These are phyloP conservation scores for Clohesyomyces aquaticus DNA, from an alignment of 495 filamentous ascomycete genomes.

Conservation along the genomic window DNA sequence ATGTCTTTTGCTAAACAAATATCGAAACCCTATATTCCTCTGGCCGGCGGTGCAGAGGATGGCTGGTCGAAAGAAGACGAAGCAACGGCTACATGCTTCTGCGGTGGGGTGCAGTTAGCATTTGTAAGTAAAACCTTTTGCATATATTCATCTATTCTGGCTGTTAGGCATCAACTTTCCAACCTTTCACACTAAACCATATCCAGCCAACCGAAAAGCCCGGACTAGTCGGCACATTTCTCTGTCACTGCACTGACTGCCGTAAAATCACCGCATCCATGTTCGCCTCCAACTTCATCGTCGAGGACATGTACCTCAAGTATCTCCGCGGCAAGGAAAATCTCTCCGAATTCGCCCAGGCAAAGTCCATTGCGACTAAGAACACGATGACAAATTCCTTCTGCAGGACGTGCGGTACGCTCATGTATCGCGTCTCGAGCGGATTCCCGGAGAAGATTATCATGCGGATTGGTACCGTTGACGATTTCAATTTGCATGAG, in stretches of 20 bases:
- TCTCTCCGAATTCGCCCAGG: slow-evolving; percentile 13
- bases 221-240: slow-evolving; percentile 20
- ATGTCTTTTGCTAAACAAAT: slow-evolving; percentile 11
- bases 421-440: slow-evolving; percentile 36
- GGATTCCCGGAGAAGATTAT: slow-evolving; percentile 26
- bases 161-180: no score
- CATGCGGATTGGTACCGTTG: slow-evolving; percentile 34
- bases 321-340: slow-evolving; percentile 19
- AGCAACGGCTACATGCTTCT: slow-evolving; percentile 52
- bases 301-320: slow-evolving; percentile 19
- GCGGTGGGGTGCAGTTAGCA: slow-evolving; percentile 35
- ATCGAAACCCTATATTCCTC: slow-evolving; percentile 43
- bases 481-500: slow-evolving; percentile 37
- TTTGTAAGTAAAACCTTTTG: no score
- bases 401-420: slow-evolving; percentile 25
- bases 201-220: slow-evolving; percentile 22
- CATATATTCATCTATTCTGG: no score
- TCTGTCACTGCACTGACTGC: slow-evolving; percentile 39
- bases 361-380: slow-evolving; percentile 8
- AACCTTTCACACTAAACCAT: not conserved
- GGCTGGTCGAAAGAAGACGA: slow-evolving; percentile 49
- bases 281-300: slow-evolving; percentile 35
- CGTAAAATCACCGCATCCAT: slow-evolving; percentile 32
- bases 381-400: slow-evolving; percentile 33
- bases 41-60: slow-evolving; percentile 44